Base-by-base conservation (phyloP, 2,329 filamentous ascomycete genomes). In the Paraphaeosphaeria sporulosa region DNA sequence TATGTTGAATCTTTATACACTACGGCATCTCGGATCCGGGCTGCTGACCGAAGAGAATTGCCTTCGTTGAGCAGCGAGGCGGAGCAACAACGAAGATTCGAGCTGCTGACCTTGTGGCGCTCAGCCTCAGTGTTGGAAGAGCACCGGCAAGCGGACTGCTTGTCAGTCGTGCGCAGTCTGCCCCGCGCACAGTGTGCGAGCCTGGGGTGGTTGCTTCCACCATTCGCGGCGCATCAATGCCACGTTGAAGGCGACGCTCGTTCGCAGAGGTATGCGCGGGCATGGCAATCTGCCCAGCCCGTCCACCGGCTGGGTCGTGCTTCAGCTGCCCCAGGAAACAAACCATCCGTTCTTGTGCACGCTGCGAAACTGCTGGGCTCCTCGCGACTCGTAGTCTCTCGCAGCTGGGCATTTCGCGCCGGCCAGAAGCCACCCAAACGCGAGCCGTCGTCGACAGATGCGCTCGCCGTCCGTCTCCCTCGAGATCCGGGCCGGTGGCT, bases 61-160 rank as follows among this genome's bases (percentile, higher is more conserved):
- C 48, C 53, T 46, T 43, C 55, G 60, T 52, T 61, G 50, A 59
- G 57, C 47, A 68, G 65, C 69, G 68, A 65, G 71, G 73, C 73
- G 72, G 64, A 74, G 73, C 67, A 69, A 55, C 40, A 60, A 65
- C 66, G 68, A 57, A 68, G 38, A 36, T 62, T 70, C 63, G 64
- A 63, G 68, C 64, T 67, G 64, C 65, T 67, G 64, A 23, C 30
- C 15, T 32, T 3, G 38, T n/a, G 25, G 51, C 52, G 63, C 71
- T 72, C 72, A 72, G 73, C 73, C 73, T 66, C 72, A 52, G 65
- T 61, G 60, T 61, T 59, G 60, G n/a, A 44, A 44, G 15, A 27
- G 36, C 12, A 32, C 32, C 47, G 19, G 12, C 27, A 23, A 38
- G 9, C 32, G 13, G 5, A 23, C 27, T 21, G 19, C 44, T 30